Evolutionary conservation across 2,329 filamentous ascomycete genomes (phyloP), one percentile per base, ranked within the genome.

Genomic region (Lachnellula cervina): DNA sequence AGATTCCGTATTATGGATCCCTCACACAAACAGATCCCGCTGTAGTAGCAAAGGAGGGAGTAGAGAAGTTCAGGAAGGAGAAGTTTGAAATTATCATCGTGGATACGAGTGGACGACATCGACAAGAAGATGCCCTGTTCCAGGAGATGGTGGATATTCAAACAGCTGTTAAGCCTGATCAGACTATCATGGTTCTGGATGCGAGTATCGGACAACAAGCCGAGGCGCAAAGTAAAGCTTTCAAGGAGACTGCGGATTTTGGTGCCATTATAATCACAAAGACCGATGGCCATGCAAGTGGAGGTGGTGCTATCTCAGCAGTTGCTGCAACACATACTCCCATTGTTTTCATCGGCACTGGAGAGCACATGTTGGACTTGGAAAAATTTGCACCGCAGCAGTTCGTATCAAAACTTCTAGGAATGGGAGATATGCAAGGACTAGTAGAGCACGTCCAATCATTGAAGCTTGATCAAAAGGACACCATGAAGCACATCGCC

Each of bases 231-330:
- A 91, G 90, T 51, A 87, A 95, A 67, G 94, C 94, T 0, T 99
- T 99, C 83, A 99, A 99, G 72, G 91, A 96, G 63, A 90, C 92
- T 0, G 92, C 94, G 35, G 90, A 97, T 71, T 99, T 97, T 66
- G 94, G 94, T 69, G 91, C 94, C 62, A 99, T 99, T 67, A 96
- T 99, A 69, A 97, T 99, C 69, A 99, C 94, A 51, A 99, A 99
- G 77, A 97, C 93, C 0, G 94, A 99, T 70, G 94, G 94, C 62
- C 90, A 96, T 64, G 94, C 94, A 1, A 89, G 90, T 47, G 94
- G 94, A 66, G 94, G 94, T 78, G 94, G 94, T 76, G 94, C 94
- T 59, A 99, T 99, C 55, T 97, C 93, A 3, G 94, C 94, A 9
- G 94, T 99, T 55, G 94, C 94, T 1, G 94, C 94, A 2, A 99